A percentile compares a stretch with the other conserved stretches of the same genome.
Evolutionary conservation across 345 rosid genomes (phyloP).

Genomic region (Trapa bicornis): DNA sequence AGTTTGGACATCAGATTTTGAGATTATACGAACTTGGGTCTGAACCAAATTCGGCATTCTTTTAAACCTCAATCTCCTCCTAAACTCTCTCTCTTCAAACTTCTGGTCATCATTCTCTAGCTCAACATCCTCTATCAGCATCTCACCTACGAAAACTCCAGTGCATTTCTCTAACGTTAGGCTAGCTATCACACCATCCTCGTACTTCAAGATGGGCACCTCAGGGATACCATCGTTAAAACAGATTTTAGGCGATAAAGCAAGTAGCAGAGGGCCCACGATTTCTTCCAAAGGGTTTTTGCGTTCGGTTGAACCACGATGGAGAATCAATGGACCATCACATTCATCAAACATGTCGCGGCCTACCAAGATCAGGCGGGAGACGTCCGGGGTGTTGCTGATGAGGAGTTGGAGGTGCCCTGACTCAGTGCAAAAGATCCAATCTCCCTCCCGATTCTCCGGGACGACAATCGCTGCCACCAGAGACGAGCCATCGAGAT

Average conservation of each 20-base stretch:
- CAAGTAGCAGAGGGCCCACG: slow-evolving; percentile 34
- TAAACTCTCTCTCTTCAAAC: slow-evolving; percentile 29
- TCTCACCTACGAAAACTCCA: slow-evolving; percentile 57
- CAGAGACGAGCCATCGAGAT: slow-evolving; percentile 13
- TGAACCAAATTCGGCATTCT: slow-evolving; percentile 77
- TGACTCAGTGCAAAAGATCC: slow-evolving; percentile 77
- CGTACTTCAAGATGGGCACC: slow-evolving; percentile 43
- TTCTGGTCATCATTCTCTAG: slow-evolving; percentile 23
- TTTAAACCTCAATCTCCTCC: slow-evolving; percentile 80
- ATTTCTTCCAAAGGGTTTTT: slow-evolving; percentile 17
- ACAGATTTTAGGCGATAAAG: slow-evolving; percentile 36
- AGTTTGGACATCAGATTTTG: slow-evolving; percentile 2
- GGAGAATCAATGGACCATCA: slow-evolving; percentile 8
- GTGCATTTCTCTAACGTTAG: slow-evolving; percentile 32
- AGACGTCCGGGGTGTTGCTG: slow-evolving; percentile 27
- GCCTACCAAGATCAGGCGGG: slow-evolving; percentile 57
- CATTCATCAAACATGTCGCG: slow-evolving; percentile 14
- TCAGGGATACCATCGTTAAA: slow-evolving; percentile 15
- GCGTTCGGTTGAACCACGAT: slow-evolving; percentile 8
- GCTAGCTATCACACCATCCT: slow-evolving; percentile 41
- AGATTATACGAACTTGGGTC: slow-evolving; percentile 38
- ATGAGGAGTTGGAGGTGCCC: slow-evolving; percentile 83
- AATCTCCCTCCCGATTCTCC: slow-evolving; percentile 52
- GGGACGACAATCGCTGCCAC: slow-evolving; percentile 74
- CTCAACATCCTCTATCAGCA: slow-evolving; percentile 74